Percentiles rank a stretch among this genome's conserved stretches.
phyloP scores from a whole-genome alignment of 2,329 filamentous ascomycete species.

The Harringtonia aguacate region DNA sequence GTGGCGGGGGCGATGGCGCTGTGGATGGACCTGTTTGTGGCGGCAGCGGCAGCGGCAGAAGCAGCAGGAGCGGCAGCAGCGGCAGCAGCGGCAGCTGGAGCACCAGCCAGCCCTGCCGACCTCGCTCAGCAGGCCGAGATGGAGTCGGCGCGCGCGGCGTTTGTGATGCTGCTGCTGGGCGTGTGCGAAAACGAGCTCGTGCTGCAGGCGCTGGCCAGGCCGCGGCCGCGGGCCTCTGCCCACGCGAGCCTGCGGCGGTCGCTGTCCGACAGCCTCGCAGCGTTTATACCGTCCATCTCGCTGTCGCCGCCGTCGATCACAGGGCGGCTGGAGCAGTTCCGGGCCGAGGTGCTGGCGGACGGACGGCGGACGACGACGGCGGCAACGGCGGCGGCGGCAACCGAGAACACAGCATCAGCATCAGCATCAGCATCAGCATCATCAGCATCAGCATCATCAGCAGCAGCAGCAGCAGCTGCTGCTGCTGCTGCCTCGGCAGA shows the following conservation, averaged over 20 bases:
- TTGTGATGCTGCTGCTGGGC: slow-evolving; percentile 52
- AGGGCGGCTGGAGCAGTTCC: slow-evolving; percentile 44
- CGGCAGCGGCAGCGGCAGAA: slow-evolving; percentile 32
- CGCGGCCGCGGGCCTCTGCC: slow-evolving; percentile 33
- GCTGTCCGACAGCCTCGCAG: slow-evolving; percentile 38
- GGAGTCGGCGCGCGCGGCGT: slow-evolving; percentile 48
- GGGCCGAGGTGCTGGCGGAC: slow-evolving; percentile 42
- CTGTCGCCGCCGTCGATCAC: slow-evolving; percentile 45
- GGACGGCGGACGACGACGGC: slow-evolving; percentile 45
- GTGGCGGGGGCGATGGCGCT: slow-evolving; percentile 38
- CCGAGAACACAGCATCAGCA: too few relatives aligned
- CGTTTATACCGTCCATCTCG: slow-evolving; percentile 45
- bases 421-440: too few relatives aligned
- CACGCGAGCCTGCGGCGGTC: slow-evolving; percentile 32
- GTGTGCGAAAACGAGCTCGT: slow-evolving; percentile 50
- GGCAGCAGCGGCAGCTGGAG: slow-evolving; percentile 20
- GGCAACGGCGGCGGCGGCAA: slow-evolving; percentile 13
- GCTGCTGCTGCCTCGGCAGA: too few relatives aligned
- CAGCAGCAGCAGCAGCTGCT: too few relatives aligned
- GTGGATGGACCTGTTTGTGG: slow-evolving; percentile 49
- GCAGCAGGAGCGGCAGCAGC: slow-evolving; percentile 36
- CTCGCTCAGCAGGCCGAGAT: slow-evolving; percentile 49
- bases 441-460: too few relatives aligned
- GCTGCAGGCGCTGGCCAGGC: slow-evolving; percentile 39
- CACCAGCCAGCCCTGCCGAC: slow-evolving; percentile 17